Evolutionary conservation across 768 basidiomycete genomes (phyloP).

Genomic region (Rhodotorula taiwanensis): DNA sequence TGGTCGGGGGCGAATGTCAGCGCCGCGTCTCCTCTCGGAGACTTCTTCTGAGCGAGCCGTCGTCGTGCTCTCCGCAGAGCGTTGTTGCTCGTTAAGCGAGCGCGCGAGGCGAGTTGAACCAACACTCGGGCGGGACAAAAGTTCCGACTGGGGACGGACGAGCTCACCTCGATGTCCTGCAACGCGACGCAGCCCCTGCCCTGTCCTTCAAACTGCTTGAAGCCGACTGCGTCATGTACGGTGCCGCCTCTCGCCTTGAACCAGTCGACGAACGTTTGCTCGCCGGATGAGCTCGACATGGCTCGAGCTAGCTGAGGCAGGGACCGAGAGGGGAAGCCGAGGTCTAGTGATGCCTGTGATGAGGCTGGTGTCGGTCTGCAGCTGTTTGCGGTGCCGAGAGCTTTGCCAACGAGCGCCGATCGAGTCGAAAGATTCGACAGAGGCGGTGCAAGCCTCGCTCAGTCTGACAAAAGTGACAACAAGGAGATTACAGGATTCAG

Average conservation of each 20-base stretch:
- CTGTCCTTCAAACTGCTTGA: conserved; percentile 43
- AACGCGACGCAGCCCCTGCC: conserved; percentile 72
- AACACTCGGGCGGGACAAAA: no score
- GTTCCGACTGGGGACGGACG: background rate
- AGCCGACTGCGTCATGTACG: conserved; percentile 35
- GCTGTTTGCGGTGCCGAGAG: no score
- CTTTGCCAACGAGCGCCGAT: background rate
- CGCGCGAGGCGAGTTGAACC: no score
- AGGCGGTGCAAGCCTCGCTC: background rate
- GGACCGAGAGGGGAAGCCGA: background rate
- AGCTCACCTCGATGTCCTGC: conserved; percentile 59
- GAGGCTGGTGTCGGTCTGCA: background rate
- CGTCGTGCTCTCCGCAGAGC: no score
- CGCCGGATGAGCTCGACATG: background rate
- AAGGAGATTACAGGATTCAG: no score
- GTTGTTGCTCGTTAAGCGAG: no score
- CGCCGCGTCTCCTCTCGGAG: background rate
- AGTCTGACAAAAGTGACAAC: no score
- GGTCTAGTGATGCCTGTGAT: no score
- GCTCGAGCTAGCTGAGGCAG: no score
- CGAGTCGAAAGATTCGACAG: background rate
- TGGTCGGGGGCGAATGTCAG: background rate
- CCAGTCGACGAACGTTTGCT: conserved; percentile 38
- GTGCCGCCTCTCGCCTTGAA: conserved; percentile 36
- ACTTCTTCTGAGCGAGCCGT: no score